Conservation (phyloP, 306 rosid genomes). For the peach (Prunus persica) region Prunus_persica_NCBIv2 NC_034012.1:548001-548500, state of each 20-base stretch:
- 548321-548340: constrained; percentile 52
- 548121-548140: not conserved
- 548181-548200: constrained; percentile 67
- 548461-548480: not conserved
- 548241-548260: constrained; percentile 81
- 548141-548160: not conserved
- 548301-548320: constrained; percentile 65
- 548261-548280: constrained; percentile 85
- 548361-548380: not conserved
- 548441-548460: not conserved
- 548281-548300: constrained; percentile 83
- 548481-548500: not conserved
- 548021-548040: constrained; percentile 78
- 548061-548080: constrained; percentile 54
- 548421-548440: not conserved
- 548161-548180: constrained; percentile 91
- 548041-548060: constrained; percentile 63
- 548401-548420: not conserved
- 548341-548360: not conserved
- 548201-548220: constrained; percentile 80
- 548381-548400: not conserved
- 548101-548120: not conserved
- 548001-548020: constrained; percentile 73
- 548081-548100: not conserved
- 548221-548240: constrained; percentile 77